Base-by-base conservation (phyloP, 2,329 filamentous ascomycete genomes). In the Rhexocercosporidium sp. region DNA sequence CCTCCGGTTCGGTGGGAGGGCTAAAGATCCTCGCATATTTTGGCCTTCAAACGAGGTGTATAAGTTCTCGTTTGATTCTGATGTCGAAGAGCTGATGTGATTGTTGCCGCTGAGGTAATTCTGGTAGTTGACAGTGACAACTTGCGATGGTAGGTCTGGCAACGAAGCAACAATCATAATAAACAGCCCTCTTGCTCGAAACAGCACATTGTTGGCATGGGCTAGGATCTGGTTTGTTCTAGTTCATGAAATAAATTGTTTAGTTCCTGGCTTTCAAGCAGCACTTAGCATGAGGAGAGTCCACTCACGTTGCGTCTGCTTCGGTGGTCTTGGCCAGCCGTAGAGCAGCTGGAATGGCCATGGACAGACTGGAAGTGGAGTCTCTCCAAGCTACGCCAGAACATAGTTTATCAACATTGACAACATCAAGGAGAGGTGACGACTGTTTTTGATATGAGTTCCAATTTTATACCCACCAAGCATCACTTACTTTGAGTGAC, bases 181-280 rank as follows among this genome's bases (percentile, higher is more conserved):
- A 74, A 83, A 85, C 0, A 89, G 79, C 0, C 87, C 87, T 1
- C 81, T 80, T 0, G 86, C 85, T 49, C 78, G 80, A 74, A 89
- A 90, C 60, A 87, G 81, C 0, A 83, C 78, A 8, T 81, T 77
- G 70, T 89, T 89, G 69, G 86, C 79, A 53, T 79, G 77, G 68
- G 86, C 81, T 9, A 90, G 79, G 71, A 86, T 89, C 0, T 74
- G 78, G 70, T 87, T 87, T 7, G 64, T 64, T 65, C 71, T 72
- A 37, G 27, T 44, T 5, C 31, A 0, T 34, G 4, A 22, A 12
- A 14, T 14, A 1, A 34, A 3, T 34, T 12, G 29, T 7, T 18
- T 8, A 41, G 27, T 34, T n/a, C 20, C 5, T 4, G 3, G 22
- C 25, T 16, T 9, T 20, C 46, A 25, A 3, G n/a, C 20, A 47